phyloP scores from a whole-genome alignment of 2,329 filamentous ascomycete genomes.

The Stagonosporopsis rhizophila region DNA sequence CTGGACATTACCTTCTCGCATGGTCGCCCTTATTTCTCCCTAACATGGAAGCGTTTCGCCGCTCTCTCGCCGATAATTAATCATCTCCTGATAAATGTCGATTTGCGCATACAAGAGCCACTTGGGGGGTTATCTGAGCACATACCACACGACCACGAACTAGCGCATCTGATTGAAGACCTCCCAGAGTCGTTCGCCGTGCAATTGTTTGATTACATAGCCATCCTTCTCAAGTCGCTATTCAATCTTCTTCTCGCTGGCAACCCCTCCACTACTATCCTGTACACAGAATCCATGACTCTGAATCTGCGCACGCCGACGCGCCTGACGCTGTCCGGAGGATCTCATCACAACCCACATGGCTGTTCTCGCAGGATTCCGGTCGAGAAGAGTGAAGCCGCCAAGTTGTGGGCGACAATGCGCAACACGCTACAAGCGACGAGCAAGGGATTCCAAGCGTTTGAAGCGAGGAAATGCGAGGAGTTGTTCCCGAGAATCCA shows the following conservation, averaged over 20 bases:
- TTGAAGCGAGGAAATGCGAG: conserved; percentile 32
- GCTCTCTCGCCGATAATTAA: conserved; percentile 39
- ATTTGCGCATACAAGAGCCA: conserved; percentile 39
- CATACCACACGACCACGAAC: conserved; percentile 35
- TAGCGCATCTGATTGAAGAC: conserved; percentile 36
- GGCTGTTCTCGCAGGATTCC: conserved; percentile 26
- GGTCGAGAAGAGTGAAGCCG: conserved; percentile 30
- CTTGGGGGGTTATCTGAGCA: conserved; percentile 25
- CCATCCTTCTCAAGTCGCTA: conserved; percentile 38
- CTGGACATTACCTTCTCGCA: conserved; percentile 40
- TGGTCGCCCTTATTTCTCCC: conserved; percentile 43
- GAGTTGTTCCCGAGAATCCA: conserved; percentile 38
- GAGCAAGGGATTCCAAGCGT: conserved; percentile 35
- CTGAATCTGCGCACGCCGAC: conserved; percentile 41
- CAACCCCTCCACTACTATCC: conserved; percentile 27
- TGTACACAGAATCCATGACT: conserved; percentile 38
- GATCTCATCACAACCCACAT: conserved; percentile 22
- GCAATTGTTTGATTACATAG: conserved; percentile 43
- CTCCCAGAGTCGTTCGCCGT: conserved; percentile 35
- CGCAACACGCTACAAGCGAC: conserved; percentile 36
- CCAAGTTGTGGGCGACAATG: conserved; percentile 34
- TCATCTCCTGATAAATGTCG: conserved; percentile 38
- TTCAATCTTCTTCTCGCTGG: conserved; percentile 34
- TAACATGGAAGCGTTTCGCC: conserved; percentile 39
- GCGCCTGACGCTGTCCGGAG: conserved; percentile 21